Evolutionary conservation across 2,329 filamentous ascomycete species (phyloP).

Genomic region (Zelopaecilomyces penicillatus): DNA sequence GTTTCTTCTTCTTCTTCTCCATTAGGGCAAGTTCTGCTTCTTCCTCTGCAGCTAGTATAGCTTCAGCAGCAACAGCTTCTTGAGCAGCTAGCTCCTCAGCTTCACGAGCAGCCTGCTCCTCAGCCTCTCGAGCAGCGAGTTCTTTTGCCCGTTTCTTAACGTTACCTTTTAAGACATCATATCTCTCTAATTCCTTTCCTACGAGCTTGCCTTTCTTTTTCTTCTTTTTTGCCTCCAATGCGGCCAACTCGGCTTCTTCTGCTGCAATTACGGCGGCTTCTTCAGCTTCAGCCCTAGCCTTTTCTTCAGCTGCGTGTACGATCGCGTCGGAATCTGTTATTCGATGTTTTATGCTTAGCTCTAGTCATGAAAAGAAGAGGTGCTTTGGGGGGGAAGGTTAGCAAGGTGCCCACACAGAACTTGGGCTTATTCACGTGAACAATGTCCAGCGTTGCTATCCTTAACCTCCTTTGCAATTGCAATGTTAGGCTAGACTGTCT

Average conservation of each 20-base stretch:
- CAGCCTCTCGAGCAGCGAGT: constrained; percentile 14
- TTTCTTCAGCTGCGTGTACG: too few species aligned
- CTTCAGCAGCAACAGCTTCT: constrained; percentile 14
- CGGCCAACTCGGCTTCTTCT: too few species aligned
- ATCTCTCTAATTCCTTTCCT: constrained; percentile 43
- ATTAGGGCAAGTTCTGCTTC: constrained; percentile 30
- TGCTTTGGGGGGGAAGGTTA: too few species aligned
- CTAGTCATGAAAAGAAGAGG: too few species aligned
- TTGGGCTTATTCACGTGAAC: too few species aligned
- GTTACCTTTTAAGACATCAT: constrained; percentile 40
- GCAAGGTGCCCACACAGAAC: too few species aligned
- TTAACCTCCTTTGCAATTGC: constrained; percentile 36
- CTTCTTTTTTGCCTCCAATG: constrained; percentile 12
- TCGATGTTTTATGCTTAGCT: too few species aligned
- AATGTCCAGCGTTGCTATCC: constrained; percentile 34
- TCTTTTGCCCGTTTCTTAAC: constrained; percentile 21
- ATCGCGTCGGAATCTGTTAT: constrained; percentile 6
- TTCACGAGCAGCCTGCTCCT: constrained; percentile 22
- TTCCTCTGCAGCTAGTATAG: constrained; percentile 29
- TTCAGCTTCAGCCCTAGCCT: too few species aligned
- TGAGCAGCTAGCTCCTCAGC: constrained; percentile 14
- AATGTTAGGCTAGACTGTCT: constrained; percentile 38
- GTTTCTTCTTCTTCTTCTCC: constrained; percentile 16
- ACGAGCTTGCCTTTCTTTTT: constrained; percentile 36
- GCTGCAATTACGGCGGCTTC: too few species aligned